A percentile compares a stretch with the other conserved stretches of the same genome.
phyloP scores from a whole-genome alignment of 768 basidiomycete genomes.

The Mycena metata region DNA sequence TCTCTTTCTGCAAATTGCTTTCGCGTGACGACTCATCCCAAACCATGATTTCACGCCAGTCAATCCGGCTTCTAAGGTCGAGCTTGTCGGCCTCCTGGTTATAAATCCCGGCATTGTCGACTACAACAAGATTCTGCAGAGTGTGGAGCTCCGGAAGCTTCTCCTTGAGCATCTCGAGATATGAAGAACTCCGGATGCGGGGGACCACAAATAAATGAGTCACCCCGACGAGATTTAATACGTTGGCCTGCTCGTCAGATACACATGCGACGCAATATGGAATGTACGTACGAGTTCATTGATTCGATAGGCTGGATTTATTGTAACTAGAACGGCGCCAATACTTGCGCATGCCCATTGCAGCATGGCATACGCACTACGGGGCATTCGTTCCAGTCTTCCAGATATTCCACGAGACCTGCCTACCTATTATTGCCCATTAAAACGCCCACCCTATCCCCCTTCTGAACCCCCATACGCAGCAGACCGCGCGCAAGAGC shows the following conservation, averaged over 20 bases:
- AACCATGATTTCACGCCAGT: conserved; percentile 80
- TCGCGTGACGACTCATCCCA: conserved; percentile 72
- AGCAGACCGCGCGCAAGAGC: conserved; percentile 81
- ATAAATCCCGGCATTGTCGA: conserved; percentile 68
- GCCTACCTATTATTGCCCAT: conserved; percentile 89
- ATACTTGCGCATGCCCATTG: conserved; percentile 91
- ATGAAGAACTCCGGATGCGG: conserved; percentile 72
- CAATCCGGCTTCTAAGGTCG: conserved; percentile 65
- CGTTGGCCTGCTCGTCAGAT: conserved; percentile 59
- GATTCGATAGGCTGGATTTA: conserved; percentile 85
- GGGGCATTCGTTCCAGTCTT: neutral
- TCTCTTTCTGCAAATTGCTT: conserved; percentile 56
- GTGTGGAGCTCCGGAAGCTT: conserved; percentile 66
- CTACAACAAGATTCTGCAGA: conserved; percentile 73
- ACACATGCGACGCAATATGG: neutral
- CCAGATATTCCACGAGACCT: neutral
- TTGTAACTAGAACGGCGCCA: conserved; percentile 85
- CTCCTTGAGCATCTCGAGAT: conserved; percentile 70
- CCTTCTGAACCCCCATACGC: conserved; percentile 76
- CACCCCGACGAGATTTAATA: conserved; percentile 74
- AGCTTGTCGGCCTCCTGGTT: conserved; percentile 54
- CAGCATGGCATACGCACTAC: conserved; percentile 81
- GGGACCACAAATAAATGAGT: conserved; percentile 83
- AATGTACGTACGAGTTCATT: conserved; percentile 75
- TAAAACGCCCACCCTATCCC: conserved; percentile 82